A percentile compares a stretch with the other conserved stretches of the same genome.
phyloP scores from a whole-genome alignment of 2,329 filamentous ascomycete species.

The Boeremia exigua region DNA sequence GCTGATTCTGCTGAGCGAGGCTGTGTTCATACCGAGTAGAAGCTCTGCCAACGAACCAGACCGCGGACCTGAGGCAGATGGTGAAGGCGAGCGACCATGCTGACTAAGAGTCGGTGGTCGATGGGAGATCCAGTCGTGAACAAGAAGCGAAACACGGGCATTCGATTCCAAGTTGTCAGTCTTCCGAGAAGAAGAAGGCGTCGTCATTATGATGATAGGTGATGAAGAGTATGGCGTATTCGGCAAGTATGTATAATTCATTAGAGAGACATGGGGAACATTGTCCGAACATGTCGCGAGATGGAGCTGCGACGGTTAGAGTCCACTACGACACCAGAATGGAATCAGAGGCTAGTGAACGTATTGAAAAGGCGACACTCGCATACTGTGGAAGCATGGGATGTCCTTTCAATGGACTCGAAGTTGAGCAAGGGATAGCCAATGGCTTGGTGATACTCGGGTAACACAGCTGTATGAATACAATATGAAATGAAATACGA shows the following conservation, averaged over 20 bases:
- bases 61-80: conserved; percentile 56
- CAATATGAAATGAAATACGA: too few relatives aligned
- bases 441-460: too few relatives aligned
- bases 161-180: conserved; percentile 83
- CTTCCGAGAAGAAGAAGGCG: conserved; percentile 78
- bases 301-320: conserved; percentile 72
- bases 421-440: conserved; percentile 7
- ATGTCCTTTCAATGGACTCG: neutral
- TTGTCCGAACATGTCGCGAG: conserved; percentile 88
- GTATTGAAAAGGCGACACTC: neutral
- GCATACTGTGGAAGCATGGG: neutral
- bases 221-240: conserved; percentile 69
- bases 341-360: neutral
- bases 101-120: conserved; percentile 75
- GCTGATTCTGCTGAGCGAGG: conserved; percentile 84
- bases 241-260: conserved; percentile 98
- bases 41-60: conserved; percentile 80
- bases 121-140: conserved; percentile 97
- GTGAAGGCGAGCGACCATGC: conserved; percentile 63
- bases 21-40: conserved; percentile 89
- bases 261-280: conserved; percentile 89
- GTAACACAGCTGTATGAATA: too few relatives aligned
- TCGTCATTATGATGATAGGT: conserved; percentile 86
- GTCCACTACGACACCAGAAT: neutral
- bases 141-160: conserved; percentile 87